Evolutionary conservation across 257 asterid species (phyloP), one percentile per base, ranked within the genome.

Genomic region (Datura wrightii): DNA sequence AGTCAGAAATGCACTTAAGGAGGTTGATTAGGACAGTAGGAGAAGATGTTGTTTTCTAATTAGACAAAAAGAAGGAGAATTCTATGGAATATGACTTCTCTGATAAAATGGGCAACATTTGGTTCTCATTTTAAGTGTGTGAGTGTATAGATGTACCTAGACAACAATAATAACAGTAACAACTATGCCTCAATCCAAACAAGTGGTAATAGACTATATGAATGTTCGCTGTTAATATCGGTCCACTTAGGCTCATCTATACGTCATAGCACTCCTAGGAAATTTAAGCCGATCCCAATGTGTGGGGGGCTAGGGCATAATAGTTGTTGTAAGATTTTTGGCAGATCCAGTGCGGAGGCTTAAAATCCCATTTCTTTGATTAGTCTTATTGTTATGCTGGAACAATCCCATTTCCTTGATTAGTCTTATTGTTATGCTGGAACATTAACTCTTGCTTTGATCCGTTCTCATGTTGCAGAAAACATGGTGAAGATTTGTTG

Each of bases 401-500:
- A 76, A 50, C 0, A 6, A n/a, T n/a, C n/a, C n/a, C n/a, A n/a
- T n/a, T n/a, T 71, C 55, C 42, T 71, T 71, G 9, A 71, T 42
- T n/a, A 18, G 54, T 10, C 59, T 74, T 74, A 3, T 13, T 76
- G 62, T 14, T 24, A 76, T 3, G 0, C 8, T 2, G 82, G 46
- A 76, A 50, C 0, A 6, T 76, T 76, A 76, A 18, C 18, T 50
- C 62, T 74, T 13, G 1, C 44, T 0, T 13, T 76, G 60, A 50
- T 76, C 24, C 6, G 41, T 7, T 76, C 48, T 82, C 31, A 46
- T 24, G 44, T 82, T 37, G 19, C 80, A 87, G 86, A 62, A 52
- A 86, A 88, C 31, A 24, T 86, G 90, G 89, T 86, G 89, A 86
- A 88, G 88, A 88, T 88, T 62, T 88, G 88, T 13, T 88, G 88